Base-by-base conservation (phyloP, 164 flowering plant genomes). In the Santalum album region DNA sequence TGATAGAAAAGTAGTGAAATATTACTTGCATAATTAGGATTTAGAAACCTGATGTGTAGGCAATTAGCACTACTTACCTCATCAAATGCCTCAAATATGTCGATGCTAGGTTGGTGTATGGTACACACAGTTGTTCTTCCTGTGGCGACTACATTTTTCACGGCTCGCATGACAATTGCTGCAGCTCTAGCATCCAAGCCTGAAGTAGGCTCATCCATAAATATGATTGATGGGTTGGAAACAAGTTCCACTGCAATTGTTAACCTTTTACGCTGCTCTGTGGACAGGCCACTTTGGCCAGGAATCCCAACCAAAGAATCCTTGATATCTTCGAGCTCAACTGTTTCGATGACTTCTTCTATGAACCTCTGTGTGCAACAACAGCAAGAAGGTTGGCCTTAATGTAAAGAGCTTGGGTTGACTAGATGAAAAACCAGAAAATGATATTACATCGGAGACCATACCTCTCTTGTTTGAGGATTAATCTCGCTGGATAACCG, bases 131-230 rank as follows among this genome's bases (percentile, higher is more conserved):
- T 70, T 36, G 82, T 78, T 57, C 82, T 72, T 49, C 79, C 77
- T 14, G 82, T 78, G 36, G 54, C 58, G 39, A 75, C 82, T 15
- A 75, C 71, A 66, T 78, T 75, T 57, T 65, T 75, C 57, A 78
- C 79, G 22, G 75, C 77, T 43, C 82, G 72, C 82, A 75, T 72
- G 40, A 78, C 82, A 56, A 78, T 67, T 54, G 82, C 77, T 53
- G 82, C 82, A 48, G 82, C 75, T 68, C 82, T 68, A 24, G 79
- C 82, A 68, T 78, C 82, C 58, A 78, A 65, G 25, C 79, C 79
- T 17, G 79, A 72, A 3, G 82, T 70, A n/a, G 79, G 82, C 54
- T 75, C 82, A 63, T 78, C 82, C 75, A 78, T 69, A 57, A 75
- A 75, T 9, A 78, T 72, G 20, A 78, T 75, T 1, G 82, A 75